Evolutionary conservation across 1,284 basidiomycete species (phyloP).

Genomic region (Ganoderma resinaceum): DNA sequence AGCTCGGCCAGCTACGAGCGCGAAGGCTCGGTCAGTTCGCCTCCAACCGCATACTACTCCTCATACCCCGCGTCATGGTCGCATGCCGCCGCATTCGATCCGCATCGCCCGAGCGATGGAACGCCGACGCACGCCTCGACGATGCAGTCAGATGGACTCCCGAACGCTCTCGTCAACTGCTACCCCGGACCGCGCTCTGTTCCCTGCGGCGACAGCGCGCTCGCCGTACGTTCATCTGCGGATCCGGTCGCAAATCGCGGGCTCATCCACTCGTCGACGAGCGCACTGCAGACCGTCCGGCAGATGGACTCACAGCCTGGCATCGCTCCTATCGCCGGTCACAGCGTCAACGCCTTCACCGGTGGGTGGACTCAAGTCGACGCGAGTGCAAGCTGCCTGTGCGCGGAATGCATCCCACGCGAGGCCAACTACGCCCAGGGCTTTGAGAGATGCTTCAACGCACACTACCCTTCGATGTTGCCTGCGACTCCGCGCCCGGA

Average conservation of each 20-base stretch:
- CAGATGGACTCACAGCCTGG: not conserved
- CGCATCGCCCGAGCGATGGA: not conserved
- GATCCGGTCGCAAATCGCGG: not conserved
- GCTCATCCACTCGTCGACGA: not conserved
- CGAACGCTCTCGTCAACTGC: not conserved
- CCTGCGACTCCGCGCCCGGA: not conserved
- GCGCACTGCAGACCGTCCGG: not conserved
- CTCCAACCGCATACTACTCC: not conserved
- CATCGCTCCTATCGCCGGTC: not conserved
- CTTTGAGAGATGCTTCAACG: not conserved
- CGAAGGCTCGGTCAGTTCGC: not conserved
- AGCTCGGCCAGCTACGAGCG: not conserved
- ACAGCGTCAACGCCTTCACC: not conserved
- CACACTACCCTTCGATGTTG: not conserved
- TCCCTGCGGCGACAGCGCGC: not conserved
- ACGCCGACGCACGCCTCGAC: not conserved
- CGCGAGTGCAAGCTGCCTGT: not conserved
- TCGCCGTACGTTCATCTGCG: no score
- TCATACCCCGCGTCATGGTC: not conserved
- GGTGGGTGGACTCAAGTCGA: no score
- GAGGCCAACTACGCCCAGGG: not conserved
- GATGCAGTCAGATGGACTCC: not conserved
- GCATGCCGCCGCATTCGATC: not conserved
- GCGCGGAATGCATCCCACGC: not conserved
- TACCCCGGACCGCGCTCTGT: not conserved